A percentile compares a stretch with the other conserved stretches of the same genome.
Conservation (phyloP, 2,329 filamentous ascomycete genomes). For the Trichophyton simii region DNA sequence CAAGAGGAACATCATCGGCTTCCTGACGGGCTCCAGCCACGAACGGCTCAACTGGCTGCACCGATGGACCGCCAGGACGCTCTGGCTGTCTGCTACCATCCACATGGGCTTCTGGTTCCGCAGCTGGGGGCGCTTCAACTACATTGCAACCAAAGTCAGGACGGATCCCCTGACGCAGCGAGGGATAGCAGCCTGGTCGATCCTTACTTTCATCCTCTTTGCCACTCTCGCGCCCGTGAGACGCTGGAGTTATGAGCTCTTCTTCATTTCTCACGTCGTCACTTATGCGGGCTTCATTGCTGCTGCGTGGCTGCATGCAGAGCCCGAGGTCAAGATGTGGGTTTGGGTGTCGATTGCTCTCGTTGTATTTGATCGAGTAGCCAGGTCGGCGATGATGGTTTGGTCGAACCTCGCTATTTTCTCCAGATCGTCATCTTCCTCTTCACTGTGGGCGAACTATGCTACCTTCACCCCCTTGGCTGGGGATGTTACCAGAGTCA, state of each 20-base stretch:
- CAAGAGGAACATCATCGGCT: conserved; percentile 43
- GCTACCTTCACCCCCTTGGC: conserved; percentile 40
- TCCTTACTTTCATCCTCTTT: conserved; percentile 41
- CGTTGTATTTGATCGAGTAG: conserved; percentile 34
- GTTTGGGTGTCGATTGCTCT: conserved; percentile 38
- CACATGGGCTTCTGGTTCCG: conserved; percentile 45
- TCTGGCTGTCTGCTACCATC: conserved; percentile 42
- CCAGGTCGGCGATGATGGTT: conserved; percentile 24
- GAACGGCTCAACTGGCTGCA: conserved; percentile 43
- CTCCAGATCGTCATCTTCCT: conserved; percentile 16
- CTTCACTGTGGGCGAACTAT: conserved; percentile 27
- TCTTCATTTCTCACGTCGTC: conserved; percentile 43
- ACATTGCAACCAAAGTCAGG: conserved; percentile 37
- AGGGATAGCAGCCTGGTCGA: conserved; percentile 41
- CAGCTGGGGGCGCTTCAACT: conserved; percentile 41
- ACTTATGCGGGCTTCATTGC: conserved; percentile 39
- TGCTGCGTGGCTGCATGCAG: conserved; percentile 39
- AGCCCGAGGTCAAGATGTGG: conserved; percentile 31
- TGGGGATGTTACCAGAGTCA: conserved; percentile 45
- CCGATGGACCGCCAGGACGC: conserved; percentile 39
- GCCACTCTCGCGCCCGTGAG: conserved; percentile 40
- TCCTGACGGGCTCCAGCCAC: conserved; percentile 37
- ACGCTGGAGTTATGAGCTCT: conserved; percentile 41
- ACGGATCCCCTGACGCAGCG: conserved; percentile 38
- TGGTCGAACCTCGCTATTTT: conserved; percentile 34